Conservation (phyloP, 495 filamentous ascomycete genomes). For the Lophiostoma macrostomum region DNA sequence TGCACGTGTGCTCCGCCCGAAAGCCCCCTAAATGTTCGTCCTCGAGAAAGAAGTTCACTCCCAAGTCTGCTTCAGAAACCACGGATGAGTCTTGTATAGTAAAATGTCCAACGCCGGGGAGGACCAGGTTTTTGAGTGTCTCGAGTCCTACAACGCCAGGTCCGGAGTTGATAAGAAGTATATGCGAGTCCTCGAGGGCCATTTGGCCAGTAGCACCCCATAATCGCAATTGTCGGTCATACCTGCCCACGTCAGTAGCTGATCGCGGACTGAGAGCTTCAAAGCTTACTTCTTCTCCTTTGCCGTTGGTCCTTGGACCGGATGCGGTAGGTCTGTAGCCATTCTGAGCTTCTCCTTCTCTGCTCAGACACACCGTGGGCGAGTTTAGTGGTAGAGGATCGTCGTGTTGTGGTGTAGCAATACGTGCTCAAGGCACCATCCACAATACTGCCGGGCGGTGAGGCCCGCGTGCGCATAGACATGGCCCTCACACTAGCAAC, state of each 20-base stretch:
- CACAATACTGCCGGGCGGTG: constrained; percentile 27
- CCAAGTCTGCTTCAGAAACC: constrained; percentile 79
- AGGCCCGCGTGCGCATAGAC: neutral
- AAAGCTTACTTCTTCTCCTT: constrained; percentile 43
- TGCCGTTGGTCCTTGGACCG: constrained; percentile 41
- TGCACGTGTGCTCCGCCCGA: constrained; percentile 74
- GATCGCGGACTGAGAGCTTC: constrained; percentile 2
- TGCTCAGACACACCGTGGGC: neutral
- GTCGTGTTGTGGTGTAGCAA: no score
- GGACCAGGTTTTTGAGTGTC: constrained; percentile 90
- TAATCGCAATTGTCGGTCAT: constrained; percentile 91
- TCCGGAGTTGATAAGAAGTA: constrained; percentile 83
- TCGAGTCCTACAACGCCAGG: constrained; percentile 83
- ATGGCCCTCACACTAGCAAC: neutral
- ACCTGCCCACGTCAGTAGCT: constrained; percentile 41
- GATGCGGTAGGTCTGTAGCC: constrained; percentile 35
- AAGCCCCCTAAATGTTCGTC: constrained; percentile 70
- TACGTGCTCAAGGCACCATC: constrained; percentile 29
- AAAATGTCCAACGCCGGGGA: constrained; percentile 89
- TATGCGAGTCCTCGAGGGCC: constrained; percentile 82
- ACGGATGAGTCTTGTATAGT: constrained; percentile 79
- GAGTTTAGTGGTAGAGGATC: no score
- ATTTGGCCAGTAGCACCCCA: constrained; percentile 93
- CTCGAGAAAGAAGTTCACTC: constrained; percentile 95
- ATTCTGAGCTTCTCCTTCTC: neutral